phyloP scores from a whole-genome alignment of 1,284 basidiomycete species.

The Sporisorium iseilematis-ciliati region DNA sequence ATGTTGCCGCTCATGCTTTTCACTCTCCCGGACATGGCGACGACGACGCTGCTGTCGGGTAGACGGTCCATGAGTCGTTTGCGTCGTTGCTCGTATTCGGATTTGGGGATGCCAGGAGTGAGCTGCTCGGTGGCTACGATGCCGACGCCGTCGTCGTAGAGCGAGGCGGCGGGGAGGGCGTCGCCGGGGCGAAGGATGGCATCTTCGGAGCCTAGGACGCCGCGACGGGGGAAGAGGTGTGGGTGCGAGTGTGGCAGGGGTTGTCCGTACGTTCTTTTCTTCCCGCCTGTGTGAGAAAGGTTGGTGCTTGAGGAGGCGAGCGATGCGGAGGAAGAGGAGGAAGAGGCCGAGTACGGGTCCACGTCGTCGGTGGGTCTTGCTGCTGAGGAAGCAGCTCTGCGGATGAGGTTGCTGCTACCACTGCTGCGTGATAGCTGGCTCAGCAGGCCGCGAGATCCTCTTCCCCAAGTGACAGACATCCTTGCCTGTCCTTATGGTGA shows the following conservation, averaged over 20 bases:
- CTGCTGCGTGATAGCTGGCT: constrained; percentile 22
- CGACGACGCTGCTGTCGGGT: constrained; percentile 81
- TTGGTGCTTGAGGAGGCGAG: constrained; percentile 19
- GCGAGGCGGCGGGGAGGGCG: constrained; percentile 3
- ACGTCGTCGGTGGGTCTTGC: constrained; percentile 42
- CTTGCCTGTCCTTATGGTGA: neutral
- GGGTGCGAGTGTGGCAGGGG: constrained; percentile 82
- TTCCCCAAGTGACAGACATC: constrained; percentile 19
- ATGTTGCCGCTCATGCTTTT: constrained; percentile 78
- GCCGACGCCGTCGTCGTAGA: constrained; percentile 39
- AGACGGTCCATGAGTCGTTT: constrained; percentile 80
- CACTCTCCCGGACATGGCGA: constrained; percentile 83
- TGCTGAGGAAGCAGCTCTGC: constrained; percentile 44
- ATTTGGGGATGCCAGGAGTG: constrained; percentile 83
- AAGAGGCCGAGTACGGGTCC: constrained; percentile 13
- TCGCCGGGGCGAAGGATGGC: constrained; percentile 32
- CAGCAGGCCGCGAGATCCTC: constrained; percentile 11
- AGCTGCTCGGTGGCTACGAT: constrained; percentile 74
- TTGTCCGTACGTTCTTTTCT: constrained; percentile 75
- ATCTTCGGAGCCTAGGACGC: constrained; percentile 46
- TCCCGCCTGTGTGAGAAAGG: neutral
- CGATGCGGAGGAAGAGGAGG: constrained; percentile 15
- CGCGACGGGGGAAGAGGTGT: constrained; percentile 75
- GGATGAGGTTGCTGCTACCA: constrained; percentile 2
- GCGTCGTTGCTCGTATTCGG: constrained; percentile 86